Evolutionary conservation across 495 filamentous ascomycete species (phyloP).

Genomic region (Aspergillus homomorphus): DNA sequence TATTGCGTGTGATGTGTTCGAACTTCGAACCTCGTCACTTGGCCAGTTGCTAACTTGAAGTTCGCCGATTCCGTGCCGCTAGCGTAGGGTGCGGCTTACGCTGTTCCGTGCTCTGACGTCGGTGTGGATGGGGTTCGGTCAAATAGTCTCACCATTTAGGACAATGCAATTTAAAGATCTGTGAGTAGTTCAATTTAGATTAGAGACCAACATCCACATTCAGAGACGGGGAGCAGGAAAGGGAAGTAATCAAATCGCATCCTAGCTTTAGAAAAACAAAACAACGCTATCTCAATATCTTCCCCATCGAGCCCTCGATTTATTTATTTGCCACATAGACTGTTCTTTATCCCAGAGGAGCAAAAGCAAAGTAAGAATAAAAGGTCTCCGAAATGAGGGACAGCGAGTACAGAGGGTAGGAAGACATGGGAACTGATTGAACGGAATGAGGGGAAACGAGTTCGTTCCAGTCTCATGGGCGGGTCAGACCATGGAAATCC

Average conservation of each 20-base stretch:
- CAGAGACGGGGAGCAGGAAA: background rate
- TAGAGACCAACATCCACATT: background rate
- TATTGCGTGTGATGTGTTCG: constrained; percentile 28
- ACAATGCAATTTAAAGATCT: background rate
- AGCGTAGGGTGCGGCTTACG: constrained; percentile 16
- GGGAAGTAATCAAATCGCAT: constrained; percentile 2
- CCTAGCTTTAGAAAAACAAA: background rate
- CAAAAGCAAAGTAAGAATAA: background rate
- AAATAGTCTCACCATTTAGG: background rate
- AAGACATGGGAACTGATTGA: constrained; percentile 1
- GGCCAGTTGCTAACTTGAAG: constrained; percentile 8
- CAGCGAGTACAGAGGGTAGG: background rate
- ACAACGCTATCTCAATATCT: background rate
- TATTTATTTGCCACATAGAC: background rate
- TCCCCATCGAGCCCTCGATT: background rate
- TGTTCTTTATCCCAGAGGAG: background rate
- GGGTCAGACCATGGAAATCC: constrained; percentile 12
- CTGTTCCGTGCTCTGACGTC: constrained; percentile 34
- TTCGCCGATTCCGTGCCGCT: constrained; percentile 31
- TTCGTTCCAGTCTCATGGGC: constrained; percentile 4
- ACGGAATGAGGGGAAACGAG: no score
- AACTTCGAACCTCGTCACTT: constrained; percentile 17
- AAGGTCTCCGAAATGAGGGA: no score
- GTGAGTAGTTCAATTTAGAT: background rate
- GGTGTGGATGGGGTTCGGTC: constrained; percentile 19